phyloP scores from a whole-genome alignment of 257 asterid genomes.

The Nicotiana knightiana region DNA sequence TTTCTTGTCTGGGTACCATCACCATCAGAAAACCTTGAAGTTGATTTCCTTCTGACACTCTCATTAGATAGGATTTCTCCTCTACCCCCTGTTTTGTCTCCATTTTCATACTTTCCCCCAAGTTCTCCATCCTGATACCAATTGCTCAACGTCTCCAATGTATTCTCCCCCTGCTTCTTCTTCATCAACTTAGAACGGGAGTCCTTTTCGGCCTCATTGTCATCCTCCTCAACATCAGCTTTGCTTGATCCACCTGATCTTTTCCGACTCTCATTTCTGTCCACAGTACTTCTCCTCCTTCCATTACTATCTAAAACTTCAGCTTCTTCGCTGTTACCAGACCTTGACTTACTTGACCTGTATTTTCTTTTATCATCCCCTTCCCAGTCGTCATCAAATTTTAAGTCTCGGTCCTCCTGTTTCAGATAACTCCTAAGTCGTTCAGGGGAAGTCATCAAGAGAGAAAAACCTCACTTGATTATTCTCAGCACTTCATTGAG shows the following conservation, averaged over 20 bases:
- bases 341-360: conserved; percentile 48
- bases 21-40: conserved; percentile 42
- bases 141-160: conserved; percentile 70
- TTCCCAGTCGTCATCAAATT: conserved; percentile 63
- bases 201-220: conserved; percentile 52
- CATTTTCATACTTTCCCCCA: conserved; percentile 49
- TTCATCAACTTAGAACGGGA: conserved; percentile 53
- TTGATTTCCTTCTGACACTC: conserved; percentile 41
- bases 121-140: conserved; percentile 89
- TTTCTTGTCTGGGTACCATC: conserved; percentile 22
- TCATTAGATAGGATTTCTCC: conserved; percentile 48
- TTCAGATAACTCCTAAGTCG: conserved; percentile 38
- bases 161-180: conserved; percentile 63
- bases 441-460: conserved; percentile 69
- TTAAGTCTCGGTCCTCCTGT: conserved; percentile 55
- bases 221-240: conserved; percentile 72
- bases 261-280: conserved; percentile 71
- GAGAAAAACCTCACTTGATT: conserved; percentile 23
- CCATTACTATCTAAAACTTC: conserved; percentile 58
- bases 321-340: conserved; percentile 48
- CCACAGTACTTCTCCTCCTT: conserved; percentile 47
- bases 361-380: conserved; percentile 51
- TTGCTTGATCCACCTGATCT: conserved; percentile 51
- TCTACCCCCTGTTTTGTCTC: conserved; percentile 50
- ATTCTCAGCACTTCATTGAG: conserved; percentile 1